Evolutionary conservation across 1,284 basidiomycete genomes (phyloP), one percentile per base, ranked within the genome.

Genomic region (Mycena citricolor): DNA sequence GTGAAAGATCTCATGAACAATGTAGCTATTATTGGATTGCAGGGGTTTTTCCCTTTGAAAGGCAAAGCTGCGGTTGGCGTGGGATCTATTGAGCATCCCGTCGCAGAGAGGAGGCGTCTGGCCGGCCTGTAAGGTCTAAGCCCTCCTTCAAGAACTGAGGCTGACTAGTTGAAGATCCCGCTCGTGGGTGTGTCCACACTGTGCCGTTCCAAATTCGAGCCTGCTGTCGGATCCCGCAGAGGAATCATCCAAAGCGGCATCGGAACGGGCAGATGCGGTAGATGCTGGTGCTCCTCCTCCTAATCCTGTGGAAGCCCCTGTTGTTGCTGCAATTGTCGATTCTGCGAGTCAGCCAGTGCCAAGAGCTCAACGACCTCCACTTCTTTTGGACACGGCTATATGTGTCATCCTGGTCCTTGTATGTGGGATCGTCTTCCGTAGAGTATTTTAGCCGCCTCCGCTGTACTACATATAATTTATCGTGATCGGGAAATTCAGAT

Each of bases 41-140:
- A 94, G 61, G 86, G 90, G 1, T 94, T 97, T 67, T 94, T 95
- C 64, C 90, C 90, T 44, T 73, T 94, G 40, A 87, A 85, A 49
- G 91, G 92, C 20, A 86, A 94, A 57, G 85, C 91, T 17, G 84
- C 93, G n/a, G 83, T 84, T 24, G 92, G 92, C 12, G 85, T 97
- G 28, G 94, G 93, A 4, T 91, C 90, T 3, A 74, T 97, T 34
- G 90, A 95, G 57, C 85, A 84, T 56, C 85, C 90, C 6, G 65
- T 78, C 20, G 71, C 76, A 6, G 93, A 97, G 62, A 78, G 91
- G 40, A 87, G 78, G 62, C 76, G 93, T 41, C 72, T 97, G 17
- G 93, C 94, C 7, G 70, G 70, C 41, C 57, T 90, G 87, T 93
- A 63, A 63, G 88, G 60, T 13, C 22, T 32, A 45, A 29, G 28